These are phyloP conservation scores for Suillus variegatus DNA, from an alignment of 768 basidiomycete species.

Conservation along the genomic window DNA sequence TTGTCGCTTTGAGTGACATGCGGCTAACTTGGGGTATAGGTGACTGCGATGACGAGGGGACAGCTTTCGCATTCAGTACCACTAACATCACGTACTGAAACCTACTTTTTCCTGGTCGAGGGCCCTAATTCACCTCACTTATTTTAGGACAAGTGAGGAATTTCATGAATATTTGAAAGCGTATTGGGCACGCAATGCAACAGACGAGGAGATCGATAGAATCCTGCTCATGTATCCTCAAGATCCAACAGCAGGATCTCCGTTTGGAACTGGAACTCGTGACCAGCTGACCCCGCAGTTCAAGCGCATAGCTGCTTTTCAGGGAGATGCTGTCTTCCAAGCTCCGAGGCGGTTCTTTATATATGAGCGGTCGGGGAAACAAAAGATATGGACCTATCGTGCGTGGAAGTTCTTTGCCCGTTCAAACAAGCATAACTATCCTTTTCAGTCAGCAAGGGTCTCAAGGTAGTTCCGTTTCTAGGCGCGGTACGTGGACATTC, in stretches of 20 bases:
- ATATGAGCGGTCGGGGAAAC: constrained; percentile 29
- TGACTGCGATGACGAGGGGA: neutral
- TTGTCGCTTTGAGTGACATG: neutral
- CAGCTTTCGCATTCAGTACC: neutral
- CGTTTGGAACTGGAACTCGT: constrained; percentile 24
- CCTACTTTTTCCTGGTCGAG: neutral
- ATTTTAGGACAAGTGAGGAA: neutral
- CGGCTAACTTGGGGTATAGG: neutral
- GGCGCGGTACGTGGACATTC: neutral
- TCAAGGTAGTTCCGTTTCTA: neutral
- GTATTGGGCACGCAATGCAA: neutral
- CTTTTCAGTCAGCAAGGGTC: neutral
- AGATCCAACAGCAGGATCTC: constrained; percentile 15
- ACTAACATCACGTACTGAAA: neutral
- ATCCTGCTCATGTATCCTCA: neutral
- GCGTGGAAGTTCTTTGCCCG: constrained; percentile 10
- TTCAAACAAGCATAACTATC: neutral
- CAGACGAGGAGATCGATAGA: neutral
- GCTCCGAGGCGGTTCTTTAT: constrained; percentile 38
- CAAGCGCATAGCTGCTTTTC: constrained; percentile 39
- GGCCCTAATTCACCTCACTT: neutral
- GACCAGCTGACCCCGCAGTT: constrained; percentile 33
- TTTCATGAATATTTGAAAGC: neutral
- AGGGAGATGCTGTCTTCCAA: constrained; percentile 38
- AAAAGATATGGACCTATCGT: constrained; percentile 38